Evolutionary conservation across 108 stramenopile genomes (phyloP), one percentile per base, ranked within the genome.

Genomic region (Cylindrotheca closterium): DNA sequence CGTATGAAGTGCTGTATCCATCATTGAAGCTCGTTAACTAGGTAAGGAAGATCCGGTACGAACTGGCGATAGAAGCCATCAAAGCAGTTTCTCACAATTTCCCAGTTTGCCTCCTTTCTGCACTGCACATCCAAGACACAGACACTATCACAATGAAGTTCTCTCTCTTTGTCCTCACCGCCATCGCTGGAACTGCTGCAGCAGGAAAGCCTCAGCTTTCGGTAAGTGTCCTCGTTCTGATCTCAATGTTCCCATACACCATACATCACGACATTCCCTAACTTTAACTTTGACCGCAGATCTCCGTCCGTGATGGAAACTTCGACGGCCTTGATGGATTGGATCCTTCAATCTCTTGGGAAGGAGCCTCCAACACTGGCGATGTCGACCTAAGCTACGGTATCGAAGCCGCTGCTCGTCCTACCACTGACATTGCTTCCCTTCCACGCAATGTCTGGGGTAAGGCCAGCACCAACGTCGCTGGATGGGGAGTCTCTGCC

Each of bases 401-500:
- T 48, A 75, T 91, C 63, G 90, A 89, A 51, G 77, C 87, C 23
- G 71, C 84, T 23, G 88, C 79, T 34, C 70, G 75, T 42, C 82
- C 86, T 22, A 94, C 93, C 30, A 81, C 82, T 58, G 88, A 94
- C 75, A 60, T 94, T 50, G 87, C 93, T 32, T 84, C 90, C 55
- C 88, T 94, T 65, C 93, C 93, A 37, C 71, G 83, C 18, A 62
- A 76, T 47, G 67, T 91, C 60, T 94, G 90, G 88, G 93, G 89
- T n/a, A 81, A 80, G 50, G 89, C 88, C 28, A 70, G 72, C 33
- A 87, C 84, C 58, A 47, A 70, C 33, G 77, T 90, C 52, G 60
- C 68, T 48, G 85, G 85, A 62, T 91, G 87, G 83, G 88, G 86
- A 21, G 74, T 91, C 4, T 79, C 86, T 29, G 84, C 90, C 23